phyloP scores from a whole-genome alignment of 768 basidiomycete species.

The Tricholoma matsutake region DNA sequence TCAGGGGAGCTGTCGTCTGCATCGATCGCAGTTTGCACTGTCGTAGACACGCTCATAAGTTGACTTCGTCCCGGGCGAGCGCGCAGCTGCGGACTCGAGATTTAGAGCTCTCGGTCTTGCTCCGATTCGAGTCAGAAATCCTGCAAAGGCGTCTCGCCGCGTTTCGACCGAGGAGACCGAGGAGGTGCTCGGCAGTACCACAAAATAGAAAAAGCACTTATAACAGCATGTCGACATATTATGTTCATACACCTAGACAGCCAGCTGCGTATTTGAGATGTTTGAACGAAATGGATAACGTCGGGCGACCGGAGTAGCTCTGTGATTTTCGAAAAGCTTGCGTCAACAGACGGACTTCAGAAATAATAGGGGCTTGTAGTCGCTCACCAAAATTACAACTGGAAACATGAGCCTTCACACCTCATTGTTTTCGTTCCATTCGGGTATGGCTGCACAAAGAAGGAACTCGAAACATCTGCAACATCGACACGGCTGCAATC shows the following conservation, averaged over 20 bases:
- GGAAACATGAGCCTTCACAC: not conserved
- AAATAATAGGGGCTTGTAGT: not conserved
- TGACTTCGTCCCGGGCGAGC: not conserved
- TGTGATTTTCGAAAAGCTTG: not conserved
- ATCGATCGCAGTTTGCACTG: not conserved
- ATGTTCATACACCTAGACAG: not conserved
- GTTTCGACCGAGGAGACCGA: not conserved
- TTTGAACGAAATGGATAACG: too few species aligned
- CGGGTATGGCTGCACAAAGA: not conserved
- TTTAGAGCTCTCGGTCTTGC: not conserved
- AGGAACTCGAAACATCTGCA: not conserved
- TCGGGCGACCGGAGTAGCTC: not conserved
- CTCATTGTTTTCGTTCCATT: not conserved
- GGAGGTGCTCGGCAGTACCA: not conserved
- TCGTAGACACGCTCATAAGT: not conserved
- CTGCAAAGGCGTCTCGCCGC: not conserved
- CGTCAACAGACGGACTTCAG: not conserved
- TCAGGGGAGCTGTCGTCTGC: not conserved
- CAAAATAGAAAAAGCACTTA: not conserved
- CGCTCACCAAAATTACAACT: not conserved
- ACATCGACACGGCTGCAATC: not conserved
- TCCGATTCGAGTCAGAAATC: not conserved
- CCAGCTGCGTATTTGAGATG: not conserved
- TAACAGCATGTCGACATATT: not conserved
- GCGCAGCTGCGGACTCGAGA: not conserved